These are phyloP conservation scores for Sarocladium kiliense DNA, from an alignment of 2,329 filamentous ascomycete species.

Conservation along the genomic window DNA sequence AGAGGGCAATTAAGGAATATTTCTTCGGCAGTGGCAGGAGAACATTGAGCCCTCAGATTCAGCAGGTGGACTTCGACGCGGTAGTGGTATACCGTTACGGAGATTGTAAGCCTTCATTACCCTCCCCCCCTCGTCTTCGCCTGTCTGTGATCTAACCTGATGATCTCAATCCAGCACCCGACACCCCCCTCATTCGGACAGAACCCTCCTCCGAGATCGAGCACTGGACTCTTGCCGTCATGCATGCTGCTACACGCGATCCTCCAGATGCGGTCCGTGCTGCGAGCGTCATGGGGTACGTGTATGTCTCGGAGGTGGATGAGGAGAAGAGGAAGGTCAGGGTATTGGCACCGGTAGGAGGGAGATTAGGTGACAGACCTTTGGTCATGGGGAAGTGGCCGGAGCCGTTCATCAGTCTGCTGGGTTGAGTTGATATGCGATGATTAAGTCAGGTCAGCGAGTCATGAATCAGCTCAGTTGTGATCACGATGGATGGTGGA, in stretches of 20 bases:
- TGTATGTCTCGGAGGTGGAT: constrained; percentile 90
- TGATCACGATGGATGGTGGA: no score
- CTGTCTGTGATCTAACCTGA: not conserved
- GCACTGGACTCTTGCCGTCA: constrained; percentile 80
- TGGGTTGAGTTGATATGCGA: constrained; percentile 43
- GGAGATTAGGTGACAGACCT: constrained; percentile 71
- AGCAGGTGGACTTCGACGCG: constrained; percentile 72
- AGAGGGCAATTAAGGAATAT: constrained; percentile 81
- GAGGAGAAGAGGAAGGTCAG: constrained; percentile 75
- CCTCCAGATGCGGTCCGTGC: constrained; percentile 68
- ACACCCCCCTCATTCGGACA: constrained; percentile 50
- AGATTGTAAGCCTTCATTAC: constrained; percentile 41
- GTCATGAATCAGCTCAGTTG: no score
- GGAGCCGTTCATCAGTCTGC: constrained; percentile 73
- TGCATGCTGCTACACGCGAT: constrained; percentile 68
- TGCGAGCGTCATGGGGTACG: constrained; percentile 82
- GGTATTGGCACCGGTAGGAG: constrained; percentile 77
- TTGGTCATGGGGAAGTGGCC: constrained; percentile 85
- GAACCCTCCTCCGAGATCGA: constrained; percentile 64
- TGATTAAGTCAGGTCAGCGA: no score
- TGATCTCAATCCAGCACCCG: not conserved
- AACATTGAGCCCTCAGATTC: constrained; percentile 80
- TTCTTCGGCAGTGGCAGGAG: constrained; percentile 82
- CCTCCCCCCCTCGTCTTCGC: not conserved
- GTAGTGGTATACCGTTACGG: constrained; percentile 68